A percentile compares a stretch with the other conserved stretches of the same genome.
Conservation (phyloP, 768 basidiomycete species). For the Lactarius tabidus region DNA sequence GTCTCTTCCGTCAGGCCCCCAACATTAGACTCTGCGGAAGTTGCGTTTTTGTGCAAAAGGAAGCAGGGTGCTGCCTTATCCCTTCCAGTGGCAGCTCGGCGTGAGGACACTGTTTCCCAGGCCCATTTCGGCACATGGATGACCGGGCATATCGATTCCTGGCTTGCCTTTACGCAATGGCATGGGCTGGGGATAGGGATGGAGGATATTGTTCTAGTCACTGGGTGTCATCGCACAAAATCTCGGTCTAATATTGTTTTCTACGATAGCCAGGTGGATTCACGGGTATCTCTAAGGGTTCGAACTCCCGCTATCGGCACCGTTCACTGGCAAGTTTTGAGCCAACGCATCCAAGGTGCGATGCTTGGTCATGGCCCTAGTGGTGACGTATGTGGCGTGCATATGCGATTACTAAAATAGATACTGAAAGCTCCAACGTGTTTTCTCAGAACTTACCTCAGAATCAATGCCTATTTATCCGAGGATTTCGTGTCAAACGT, state of each 20-base stretch:
- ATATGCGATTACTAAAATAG: no score
- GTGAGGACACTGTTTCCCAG: not conserved
- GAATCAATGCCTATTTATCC: not conserved
- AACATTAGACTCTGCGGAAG: not conserved
- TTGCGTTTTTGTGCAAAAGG: not conserved
- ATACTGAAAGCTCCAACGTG: not conserved
- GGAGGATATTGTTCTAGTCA: not conserved
- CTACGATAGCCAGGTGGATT: not conserved
- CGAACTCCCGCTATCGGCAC: not conserved
- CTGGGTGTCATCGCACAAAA: not conserved
- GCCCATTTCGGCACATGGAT: not conserved
- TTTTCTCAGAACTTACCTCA: not conserved
- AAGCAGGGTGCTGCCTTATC: not conserved
- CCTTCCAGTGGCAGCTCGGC: not conserved
- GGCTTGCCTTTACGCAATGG: not conserved
- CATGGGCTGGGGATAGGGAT: not conserved
- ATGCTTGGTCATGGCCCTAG: not conserved
- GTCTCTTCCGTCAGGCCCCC: not conserved
- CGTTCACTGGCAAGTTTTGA: not conserved
- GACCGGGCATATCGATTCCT: not conserved
- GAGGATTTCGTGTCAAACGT: not conserved
- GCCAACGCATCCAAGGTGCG: not conserved
- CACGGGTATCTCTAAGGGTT: not conserved
- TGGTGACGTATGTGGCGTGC: not conserved
- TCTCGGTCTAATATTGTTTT: not conserved